Evolutionary conservation across 441 rosid genomes (phyloP), one percentile per base, ranked within the genome.

Genomic region (Gossypium davidsonii): DNA sequence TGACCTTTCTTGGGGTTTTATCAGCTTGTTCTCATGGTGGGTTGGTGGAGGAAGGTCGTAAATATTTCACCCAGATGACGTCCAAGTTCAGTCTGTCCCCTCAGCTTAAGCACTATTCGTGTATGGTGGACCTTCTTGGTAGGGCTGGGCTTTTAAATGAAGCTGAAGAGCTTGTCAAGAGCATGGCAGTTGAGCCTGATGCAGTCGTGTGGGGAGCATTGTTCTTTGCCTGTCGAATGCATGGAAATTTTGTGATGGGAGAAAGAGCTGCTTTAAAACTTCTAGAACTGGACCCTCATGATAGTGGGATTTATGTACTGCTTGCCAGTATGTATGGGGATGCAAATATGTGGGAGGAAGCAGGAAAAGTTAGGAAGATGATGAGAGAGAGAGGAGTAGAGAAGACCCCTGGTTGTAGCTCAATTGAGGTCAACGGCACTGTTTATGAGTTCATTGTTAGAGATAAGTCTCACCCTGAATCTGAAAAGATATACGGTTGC

Each of bases 11-110:
- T 5, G 96, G 88, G 20, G 79, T 92, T 31, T 67, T 91, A 67
- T 84, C 91, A 71, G 97, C 97, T 75, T 94, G 96, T 82, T 89
- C 94, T 78, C 97, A 90, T 52, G 92, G 90, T 62, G 97, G 98
- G 58, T 83, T 94, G 86, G 86, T 90, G 67, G 89, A 85, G 60
- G 85, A 81, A 0, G 98, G 98, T 26, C 89, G 88, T 21, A 72
- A 74, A 72, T 90, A 79, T 75, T 90, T 94, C 73, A 70, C 81
- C 34, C 82, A 85, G 73, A 92, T 94, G 93, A 89, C 76, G 52
- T 83, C 88, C 15, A 83, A 74, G 74, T 94, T 81, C 76, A 75
- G 83, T 6, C 76, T 90, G 20, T 72, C 59, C 21, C 97, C 97
- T 1, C 82, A 82, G 70, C 73, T 82, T 70, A 90, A 92, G 74